These are phyloP conservation scores for Lasiodiplodia citricola DNA, from an alignment of 2,329 filamentous ascomycete species.

Conservation along the genomic window DNA sequence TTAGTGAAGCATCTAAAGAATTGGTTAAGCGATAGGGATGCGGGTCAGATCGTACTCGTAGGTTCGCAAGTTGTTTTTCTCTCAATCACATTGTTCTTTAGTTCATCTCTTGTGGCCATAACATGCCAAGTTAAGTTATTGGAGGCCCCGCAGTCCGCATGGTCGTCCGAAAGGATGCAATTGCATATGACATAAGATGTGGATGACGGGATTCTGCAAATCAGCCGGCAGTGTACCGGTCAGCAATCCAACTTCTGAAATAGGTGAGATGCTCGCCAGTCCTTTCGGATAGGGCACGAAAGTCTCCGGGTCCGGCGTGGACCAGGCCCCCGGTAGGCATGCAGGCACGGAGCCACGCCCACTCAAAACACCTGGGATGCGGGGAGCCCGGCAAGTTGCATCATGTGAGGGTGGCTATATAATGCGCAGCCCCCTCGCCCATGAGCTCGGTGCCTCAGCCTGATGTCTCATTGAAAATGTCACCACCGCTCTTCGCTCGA, in stretches of 20 bases:
- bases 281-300: background rate
- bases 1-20: too few species aligned
- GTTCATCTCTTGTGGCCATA: too few species aligned
- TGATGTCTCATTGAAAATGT: background rate
- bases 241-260: background rate
- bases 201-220: background rate
- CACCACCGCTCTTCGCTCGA: background rate
- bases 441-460: background rate
- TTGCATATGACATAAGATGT: background rate
- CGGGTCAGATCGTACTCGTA: too few species aligned
- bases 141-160: background rate
- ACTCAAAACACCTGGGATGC: background rate
- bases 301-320: background rate
- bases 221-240: background rate
- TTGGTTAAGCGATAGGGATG: too few species aligned
- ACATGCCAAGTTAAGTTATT: background rate
- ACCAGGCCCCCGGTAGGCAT: background rate
- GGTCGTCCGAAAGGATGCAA: background rate
- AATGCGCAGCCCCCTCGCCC: background rate
- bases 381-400: background rate
- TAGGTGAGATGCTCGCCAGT: too few species aligned
- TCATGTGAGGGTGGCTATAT: background rate
- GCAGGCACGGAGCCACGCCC: background rate
- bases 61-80: too few species aligned
- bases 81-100: too few species aligned